A percentile compares a stretch with the other conserved stretches of the same genome.
These are phyloP conservation scores for Saprolegnia parasitica DNA, from an alignment of 352 stramenopile genomes.

Conservation along the genomic window DNA sequence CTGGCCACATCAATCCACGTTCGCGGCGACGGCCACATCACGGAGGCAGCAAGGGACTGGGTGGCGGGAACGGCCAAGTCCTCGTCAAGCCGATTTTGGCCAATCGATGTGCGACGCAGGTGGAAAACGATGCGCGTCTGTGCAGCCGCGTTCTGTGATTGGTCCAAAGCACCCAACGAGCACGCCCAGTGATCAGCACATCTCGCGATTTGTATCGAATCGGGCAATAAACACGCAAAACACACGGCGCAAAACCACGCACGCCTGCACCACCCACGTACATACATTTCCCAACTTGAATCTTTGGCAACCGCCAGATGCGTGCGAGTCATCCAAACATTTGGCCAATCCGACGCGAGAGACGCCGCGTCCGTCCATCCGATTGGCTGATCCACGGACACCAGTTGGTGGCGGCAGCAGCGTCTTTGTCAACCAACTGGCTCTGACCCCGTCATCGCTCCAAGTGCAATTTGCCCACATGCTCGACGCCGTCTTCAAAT, in stretches of 20 bases:
- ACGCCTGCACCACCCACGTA: background rate
- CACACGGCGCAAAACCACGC: too few species aligned
- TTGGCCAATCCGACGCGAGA: background rate
- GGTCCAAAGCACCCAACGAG: background rate
- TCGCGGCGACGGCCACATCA: too few species aligned
- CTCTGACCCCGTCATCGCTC: background rate
- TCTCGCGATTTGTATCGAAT: background rate
- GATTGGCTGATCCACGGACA: background rate
- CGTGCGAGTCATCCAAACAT: background rate
- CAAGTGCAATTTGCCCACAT: background rate
- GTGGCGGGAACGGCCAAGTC: background rate
- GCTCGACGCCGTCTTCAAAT: background rate
- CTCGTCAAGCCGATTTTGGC: background rate
- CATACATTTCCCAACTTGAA: background rate
- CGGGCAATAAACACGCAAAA: background rate
- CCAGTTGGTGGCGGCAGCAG: background rate
- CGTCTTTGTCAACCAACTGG: background rate
- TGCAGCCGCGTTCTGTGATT: background rate
- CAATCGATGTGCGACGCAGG: background rate
- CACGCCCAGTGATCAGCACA: background rate
- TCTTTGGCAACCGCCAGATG: background rate
- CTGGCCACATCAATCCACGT: too few species aligned
- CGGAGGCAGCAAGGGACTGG: too few species aligned
- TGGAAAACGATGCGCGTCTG: background rate
- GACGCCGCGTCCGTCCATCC: too few species aligned